Percentiles rank a stretch among this genome's conserved stretches.
These are phyloP conservation scores for Tolypocladium ovalisporum DNA, from an alignment of 2,329 filamentous ascomycete genomes.

Conservation along the genomic window DNA sequence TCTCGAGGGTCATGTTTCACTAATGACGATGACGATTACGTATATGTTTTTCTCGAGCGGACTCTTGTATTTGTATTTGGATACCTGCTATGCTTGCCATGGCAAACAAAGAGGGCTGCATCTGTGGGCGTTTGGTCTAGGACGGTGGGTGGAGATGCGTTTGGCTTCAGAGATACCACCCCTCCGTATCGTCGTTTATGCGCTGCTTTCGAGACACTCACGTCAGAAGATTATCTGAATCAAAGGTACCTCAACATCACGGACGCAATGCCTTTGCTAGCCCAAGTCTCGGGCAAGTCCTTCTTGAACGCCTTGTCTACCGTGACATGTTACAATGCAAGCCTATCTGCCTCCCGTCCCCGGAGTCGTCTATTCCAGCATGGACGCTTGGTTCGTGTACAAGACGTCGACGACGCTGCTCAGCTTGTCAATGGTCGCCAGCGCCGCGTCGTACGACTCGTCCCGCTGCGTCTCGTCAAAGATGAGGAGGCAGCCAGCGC, in stretches of 20 bases:
- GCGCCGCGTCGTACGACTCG: slow-evolving; percentile 84
- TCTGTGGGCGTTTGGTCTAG: neutral
- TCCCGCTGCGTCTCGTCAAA: slow-evolving; percentile 93
- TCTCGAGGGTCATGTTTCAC: slow-evolving; percentile 19
- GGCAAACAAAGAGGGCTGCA: neutral
- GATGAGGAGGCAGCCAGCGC: slow-evolving; percentile 93
- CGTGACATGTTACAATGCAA: slow-evolving; percentile 17
- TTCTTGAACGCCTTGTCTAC: slow-evolving; percentile 20
- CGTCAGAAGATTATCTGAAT: neutral
- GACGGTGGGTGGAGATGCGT: neutral
- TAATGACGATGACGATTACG: slow-evolving; percentile 7
- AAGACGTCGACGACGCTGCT: slow-evolving; percentile 95
- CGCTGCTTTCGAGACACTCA: neutral
- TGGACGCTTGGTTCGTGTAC: slow-evolving; percentile 93
- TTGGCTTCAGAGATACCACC: slow-evolving; percentile 7
- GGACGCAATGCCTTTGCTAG: neutral
- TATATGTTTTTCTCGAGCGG: neutral
- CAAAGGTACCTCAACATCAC: neutral
- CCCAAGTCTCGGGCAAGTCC: slow-evolving; percentile 10
- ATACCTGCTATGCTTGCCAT: neutral
- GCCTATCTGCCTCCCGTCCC: neutral
- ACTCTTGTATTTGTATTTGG: neutral
- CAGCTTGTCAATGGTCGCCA: slow-evolving; percentile 93
- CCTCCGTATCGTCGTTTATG: neutral
- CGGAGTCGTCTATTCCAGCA: slow-evolving; percentile 60